Evolutionary conservation across 2,329 filamentous ascomycete genomes (phyloP).

Genomic region (Dactylellina cionopaga): DNA sequence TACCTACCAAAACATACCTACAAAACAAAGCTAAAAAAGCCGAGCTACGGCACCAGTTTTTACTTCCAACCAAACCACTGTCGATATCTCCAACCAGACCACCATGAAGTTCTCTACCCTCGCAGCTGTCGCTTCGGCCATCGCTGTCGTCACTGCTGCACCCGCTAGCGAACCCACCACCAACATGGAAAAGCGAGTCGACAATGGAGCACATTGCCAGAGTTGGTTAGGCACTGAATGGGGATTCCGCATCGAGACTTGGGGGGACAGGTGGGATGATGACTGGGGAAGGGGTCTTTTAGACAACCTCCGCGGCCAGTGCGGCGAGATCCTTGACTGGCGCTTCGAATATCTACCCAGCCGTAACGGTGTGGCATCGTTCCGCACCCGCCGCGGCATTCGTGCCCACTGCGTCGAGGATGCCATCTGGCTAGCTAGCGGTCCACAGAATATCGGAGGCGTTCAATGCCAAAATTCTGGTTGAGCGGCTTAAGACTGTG

Average conservation of each 20-base stretch:
- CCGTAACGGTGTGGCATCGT: neutral
- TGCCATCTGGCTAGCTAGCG: constrained; percentile 15
- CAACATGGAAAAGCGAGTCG: neutral
- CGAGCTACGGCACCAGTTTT: too few species aligned
- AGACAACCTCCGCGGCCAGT: constrained; percentile 6
- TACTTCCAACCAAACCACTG: too few species aligned
- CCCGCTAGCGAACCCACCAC: neutral
- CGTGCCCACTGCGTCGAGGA: neutral
- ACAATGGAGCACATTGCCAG: neutral
- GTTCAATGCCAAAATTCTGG: too few species aligned
- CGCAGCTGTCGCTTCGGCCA: neutral
- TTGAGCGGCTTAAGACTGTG: too few species aligned
- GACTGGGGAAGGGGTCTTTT: neutral
- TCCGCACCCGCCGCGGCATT: neutral
- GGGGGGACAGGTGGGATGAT: neutral
- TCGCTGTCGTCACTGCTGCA: neutral
- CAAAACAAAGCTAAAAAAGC: neutral
- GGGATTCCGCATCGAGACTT: neutral
- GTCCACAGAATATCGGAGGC: neutral
- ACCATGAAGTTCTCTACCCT: constrained; percentile 4
- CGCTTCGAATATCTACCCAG: neutral
- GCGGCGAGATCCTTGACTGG: neutral
- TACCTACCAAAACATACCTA: neutral
- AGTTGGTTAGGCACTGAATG: too few species aligned
- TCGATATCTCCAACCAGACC: neutral